Conservation (phyloP, 2,329 filamentous ascomycete genomes). For the Dothideomycetes sp. region DNA sequence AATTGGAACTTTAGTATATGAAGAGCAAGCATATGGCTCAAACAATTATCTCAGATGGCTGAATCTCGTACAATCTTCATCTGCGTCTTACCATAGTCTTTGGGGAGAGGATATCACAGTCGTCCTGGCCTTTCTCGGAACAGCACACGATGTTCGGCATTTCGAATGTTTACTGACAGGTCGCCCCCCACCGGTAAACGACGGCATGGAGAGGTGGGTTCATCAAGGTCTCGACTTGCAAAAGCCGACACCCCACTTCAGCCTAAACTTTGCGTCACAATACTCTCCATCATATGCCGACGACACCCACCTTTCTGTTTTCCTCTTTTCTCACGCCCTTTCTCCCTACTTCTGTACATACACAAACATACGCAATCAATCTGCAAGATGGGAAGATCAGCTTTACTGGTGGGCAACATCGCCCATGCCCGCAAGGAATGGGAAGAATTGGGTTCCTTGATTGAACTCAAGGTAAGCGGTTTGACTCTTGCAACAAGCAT, state of each 20-base stretch:
- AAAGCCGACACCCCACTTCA: too few relatives aligned
- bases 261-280: not conserved
- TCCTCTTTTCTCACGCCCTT: too few relatives aligned
- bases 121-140: too few relatives aligned
- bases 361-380: not conserved
- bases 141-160: too few relatives aligned
- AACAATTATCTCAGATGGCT: too few relatives aligned
- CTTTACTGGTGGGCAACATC: slow-evolving; percentile 39
- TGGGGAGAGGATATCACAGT: too few relatives aligned
- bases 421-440: slow-evolving; percentile 39
- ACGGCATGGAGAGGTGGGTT: not conserved
- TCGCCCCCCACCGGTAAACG: too few relatives aligned
- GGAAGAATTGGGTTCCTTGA: slow-evolving; percentile 29
- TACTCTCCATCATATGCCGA: not conserved
- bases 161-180: too few relatives aligned
- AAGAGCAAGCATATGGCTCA: too few relatives aligned
- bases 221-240: not conserved
- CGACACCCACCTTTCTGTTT: not conserved
- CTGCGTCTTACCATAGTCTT: too few relatives aligned
- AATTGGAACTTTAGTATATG: slow-evolving; percentile 22
- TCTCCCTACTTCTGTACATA: not conserved
- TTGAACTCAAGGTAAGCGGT: slow-evolving; percentile 24
- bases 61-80: too few relatives aligned
- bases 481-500: not conserved
- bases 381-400: slow-evolving; percentile 18